Conservation (phyloP, 1,284 basidiomycete species). For the Mycena sp. region DNA sequence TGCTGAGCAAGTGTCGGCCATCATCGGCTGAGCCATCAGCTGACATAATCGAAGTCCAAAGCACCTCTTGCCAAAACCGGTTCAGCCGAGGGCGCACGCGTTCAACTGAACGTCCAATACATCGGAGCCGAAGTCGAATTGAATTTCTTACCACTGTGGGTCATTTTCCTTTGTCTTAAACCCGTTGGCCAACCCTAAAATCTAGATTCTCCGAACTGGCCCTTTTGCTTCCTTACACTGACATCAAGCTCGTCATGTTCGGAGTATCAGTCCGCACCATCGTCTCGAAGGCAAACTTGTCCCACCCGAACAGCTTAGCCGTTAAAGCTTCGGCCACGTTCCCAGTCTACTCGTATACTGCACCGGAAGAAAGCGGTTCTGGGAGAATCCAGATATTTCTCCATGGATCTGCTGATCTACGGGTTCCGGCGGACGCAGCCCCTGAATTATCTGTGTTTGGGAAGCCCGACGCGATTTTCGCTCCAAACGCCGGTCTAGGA, state of each 20-base stretch:
- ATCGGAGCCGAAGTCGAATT: too few relatives aligned
- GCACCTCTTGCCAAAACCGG: constrained; percentile 38
- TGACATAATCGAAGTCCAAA: constrained; percentile 60
- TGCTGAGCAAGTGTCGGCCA: too few relatives aligned
- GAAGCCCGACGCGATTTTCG: constrained; percentile 48
- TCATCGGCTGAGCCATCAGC: constrained; percentile 72
- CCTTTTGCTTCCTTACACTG: constrained; percentile 50
- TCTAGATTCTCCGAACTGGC: constrained; percentile 53
- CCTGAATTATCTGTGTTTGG: constrained; percentile 28
- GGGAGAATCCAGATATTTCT: constrained; percentile 44
- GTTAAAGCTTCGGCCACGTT: constrained; percentile 38
- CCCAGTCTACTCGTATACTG: constrained; percentile 47
- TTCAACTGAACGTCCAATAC: constrained; percentile 45
- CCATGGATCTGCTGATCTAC: constrained; percentile 41
- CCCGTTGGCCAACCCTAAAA: background rate
- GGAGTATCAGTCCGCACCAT: constrained; percentile 45
- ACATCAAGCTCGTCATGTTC: constrained; percentile 51
- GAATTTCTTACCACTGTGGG: constrained; percentile 55
- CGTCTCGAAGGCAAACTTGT: constrained; percentile 29
- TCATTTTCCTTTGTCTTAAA: constrained; percentile 12
- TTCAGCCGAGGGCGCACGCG: constrained; percentile 32
- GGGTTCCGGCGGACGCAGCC: constrained; percentile 38
- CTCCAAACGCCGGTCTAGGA: constrained; percentile 49
- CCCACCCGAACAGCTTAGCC: constrained; percentile 21
- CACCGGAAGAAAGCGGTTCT: constrained; percentile 46